Evolutionary conservation across 2,329 filamentous ascomycete genomes (phyloP), one percentile per base, ranked within the genome.

Genomic region (Nothophoma quercina): DNA sequence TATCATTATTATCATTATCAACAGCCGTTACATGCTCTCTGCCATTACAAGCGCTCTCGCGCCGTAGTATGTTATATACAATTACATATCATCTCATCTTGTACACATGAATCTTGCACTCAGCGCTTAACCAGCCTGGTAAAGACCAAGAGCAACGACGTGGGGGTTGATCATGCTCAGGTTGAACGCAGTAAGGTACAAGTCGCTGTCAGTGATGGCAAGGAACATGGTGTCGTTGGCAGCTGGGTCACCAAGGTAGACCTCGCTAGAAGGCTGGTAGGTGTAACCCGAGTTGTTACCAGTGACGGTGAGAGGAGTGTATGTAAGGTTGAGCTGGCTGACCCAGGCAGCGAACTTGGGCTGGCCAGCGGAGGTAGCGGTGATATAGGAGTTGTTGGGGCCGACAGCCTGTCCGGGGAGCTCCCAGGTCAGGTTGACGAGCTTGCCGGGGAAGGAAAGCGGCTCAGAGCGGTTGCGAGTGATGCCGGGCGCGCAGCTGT

Each of bases 301-400:
- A 0, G 91, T 95, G 10, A 89, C 79, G 57, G 90, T 91, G 15
- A 81, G 65, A 38, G 77, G 75, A 5, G 79, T 81, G 69, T 81
- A 81, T 2, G 79, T 81, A 22, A 81, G 46, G 68, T 81, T 81
- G 26, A 95, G 78, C 78, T 95, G 91, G 0, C 81, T 83, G 1
- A 90, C 88, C 89, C 90, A 96, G 0, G 85, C 83, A 0, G 90
- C 90, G 60, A 83, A 96, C 51, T 77, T 75, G 0, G 91, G 88
- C 3, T 71, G 63, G 2, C 80, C 80, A 0, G 87, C 88, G 15
- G 67, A 60, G 0, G 81, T 79, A 0, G 79, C 72, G 0, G 91
- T 93, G 40, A 91, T 76, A 70, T 96, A 96, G 67, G 85, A 89
- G 77, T 91, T 91, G 74, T 96, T 93, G 0, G 91, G 91, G 0